Evolutionary conservation across 148 eudicot species (phyloP).

Genomic region (Cornus kousa): DNA sequence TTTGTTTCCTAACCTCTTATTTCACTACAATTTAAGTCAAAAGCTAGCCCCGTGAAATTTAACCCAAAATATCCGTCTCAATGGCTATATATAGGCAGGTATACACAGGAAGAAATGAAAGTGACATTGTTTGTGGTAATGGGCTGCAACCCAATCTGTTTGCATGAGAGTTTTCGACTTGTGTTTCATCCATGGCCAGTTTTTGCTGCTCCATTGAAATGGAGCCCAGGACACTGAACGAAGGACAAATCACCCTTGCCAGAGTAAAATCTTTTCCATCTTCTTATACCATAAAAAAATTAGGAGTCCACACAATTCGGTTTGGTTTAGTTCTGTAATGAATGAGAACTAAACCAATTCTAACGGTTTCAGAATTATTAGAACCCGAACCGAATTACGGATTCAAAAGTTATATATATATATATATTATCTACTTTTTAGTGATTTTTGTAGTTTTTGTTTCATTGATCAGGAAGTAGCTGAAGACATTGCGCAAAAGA

Average conservation of each 20-base stretch:
- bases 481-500: slow-evolving; percentile 31
- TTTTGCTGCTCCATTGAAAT: slow-evolving; percentile 39
- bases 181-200: slow-evolving; percentile 30
- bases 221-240: slow-evolving; percentile 43
- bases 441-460: background rate
- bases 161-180: slow-evolving; percentile 1
- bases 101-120: background rate
- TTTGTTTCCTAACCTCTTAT: background rate
- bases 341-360: too few relatives aligned
- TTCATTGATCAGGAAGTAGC: slow-evolving; percentile 35
- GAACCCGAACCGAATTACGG: too few relatives aligned
- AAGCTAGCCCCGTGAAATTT: background rate
- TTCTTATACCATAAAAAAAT: background rate
- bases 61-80: background rate
- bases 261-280: slow-evolving; percentile 17
- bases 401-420: too few relatives aligned
- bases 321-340: too few relatives aligned
- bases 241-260: slow-evolving; percentile 31
- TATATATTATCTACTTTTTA: too few relatives aligned
- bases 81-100: background rate
- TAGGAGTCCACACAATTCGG: too few relatives aligned
- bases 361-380: too few relatives aligned
- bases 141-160: slow-evolving; percentile 13
- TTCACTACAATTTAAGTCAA: background rate
- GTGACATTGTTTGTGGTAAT: background rate